Evolutionary conservation across 1,284 basidiomycete genomes (phyloP), one percentile per base, ranked within the genome.

Genomic region (Ustilago sp.): DNA sequence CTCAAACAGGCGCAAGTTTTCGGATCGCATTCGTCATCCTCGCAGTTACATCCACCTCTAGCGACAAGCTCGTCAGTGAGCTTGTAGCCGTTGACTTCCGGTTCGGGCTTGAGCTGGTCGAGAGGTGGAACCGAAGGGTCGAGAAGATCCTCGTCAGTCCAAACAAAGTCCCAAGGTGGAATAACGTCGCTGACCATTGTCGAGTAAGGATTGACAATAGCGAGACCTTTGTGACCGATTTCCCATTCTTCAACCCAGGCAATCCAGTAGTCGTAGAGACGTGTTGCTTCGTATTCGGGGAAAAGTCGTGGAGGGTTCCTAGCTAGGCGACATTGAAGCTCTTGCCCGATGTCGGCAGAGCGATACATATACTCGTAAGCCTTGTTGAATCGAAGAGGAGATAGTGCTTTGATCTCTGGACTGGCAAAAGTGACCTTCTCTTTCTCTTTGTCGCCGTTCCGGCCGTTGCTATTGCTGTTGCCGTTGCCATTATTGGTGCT

Each of bases 141-240:
- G 39, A 71, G 65, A 4, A 80, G 28, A 41, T 79, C 80, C 3
- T 47, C 48, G 60, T 83, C 71, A 2, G 62, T 67, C 68, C 69
- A 82, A 19, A 34, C 55, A 51, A 81, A 83, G 52, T 83, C 74
- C 66, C 60, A 77, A 1, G 80, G 75, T 17, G 81, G 81, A 19
- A 74, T 60, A n/a, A 66, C 74, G 17, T 83, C 76, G 50, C 55
- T 48, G 11, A 75, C 43, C 9, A 62, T 57, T 8, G 39, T 23
- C 4, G 50, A 35, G 32, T 35, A 8, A 1, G 8, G 15, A 28
- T 79, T 77, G n/a, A 38, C 23, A 28, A 80, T 43, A 8, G 52
- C 59, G 12, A 83, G 47, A 1, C 68, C 72, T 5, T 45, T 31
- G 23, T 55, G 54, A 19, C 70, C 54, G 41, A 47, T 15, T 53